These are phyloP conservation scores for Neonectria ditissima DNA, from an alignment of 2,329 filamentous ascomycete genomes.

Conservation along the genomic window DNA sequence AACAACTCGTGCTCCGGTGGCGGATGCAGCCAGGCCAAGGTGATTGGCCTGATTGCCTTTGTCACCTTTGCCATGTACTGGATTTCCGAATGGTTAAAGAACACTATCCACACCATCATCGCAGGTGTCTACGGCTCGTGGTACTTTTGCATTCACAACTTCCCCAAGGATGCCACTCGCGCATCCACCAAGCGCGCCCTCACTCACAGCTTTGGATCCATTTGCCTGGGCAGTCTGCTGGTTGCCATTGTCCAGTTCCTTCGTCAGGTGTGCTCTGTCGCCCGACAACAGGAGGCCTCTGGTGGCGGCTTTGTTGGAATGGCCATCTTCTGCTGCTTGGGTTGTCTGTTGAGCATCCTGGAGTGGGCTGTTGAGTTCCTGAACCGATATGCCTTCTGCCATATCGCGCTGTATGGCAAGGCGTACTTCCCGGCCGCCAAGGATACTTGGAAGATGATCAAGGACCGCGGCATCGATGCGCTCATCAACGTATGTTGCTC, in stretches of 20 bases:
- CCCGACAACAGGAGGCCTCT: slow-evolving; percentile 68
- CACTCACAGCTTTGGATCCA: slow-evolving; percentile 93
- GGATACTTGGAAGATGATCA: slow-evolving; percentile 92
- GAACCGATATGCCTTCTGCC: slow-evolving; percentile 92
- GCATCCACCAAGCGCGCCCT: slow-evolving; percentile 85
- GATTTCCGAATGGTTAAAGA: slow-evolving; percentile 94
- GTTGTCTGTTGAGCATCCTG: slow-evolving; percentile 80
- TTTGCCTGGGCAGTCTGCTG: slow-evolving; percentile 85
- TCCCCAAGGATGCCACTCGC: slow-evolving; percentile 82
- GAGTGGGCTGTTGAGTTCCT: slow-evolving; percentile 90
- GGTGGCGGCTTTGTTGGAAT: slow-evolving; percentile 76
- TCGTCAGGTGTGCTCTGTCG: slow-evolving; percentile 84
- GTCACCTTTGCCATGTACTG: slow-evolving; percentile 94
- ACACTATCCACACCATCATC: slow-evolving; percentile 88
- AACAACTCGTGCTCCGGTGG: slow-evolving; percentile 68
- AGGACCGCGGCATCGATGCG: slow-evolving; percentile 89
- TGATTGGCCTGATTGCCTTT: slow-evolving; percentile 87
- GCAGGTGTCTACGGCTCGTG: slow-evolving; percentile 92
- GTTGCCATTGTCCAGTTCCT: slow-evolving; percentile 90
- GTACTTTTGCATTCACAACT: slow-evolving; percentile 82
- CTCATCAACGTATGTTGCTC: slow-evolving; percentile 73
- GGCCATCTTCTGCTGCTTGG: slow-evolving; percentile 79
- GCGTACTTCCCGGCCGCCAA: slow-evolving; percentile 88
- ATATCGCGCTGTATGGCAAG: slow-evolving; percentile 94
- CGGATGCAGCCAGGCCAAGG: slow-evolving; percentile 78